Evolutionary conservation across 805 yeast genomes (phyloP), one percentile per base, ranked within the genome.

Genomic region (Saccharomycopsis fermentans): DNA sequence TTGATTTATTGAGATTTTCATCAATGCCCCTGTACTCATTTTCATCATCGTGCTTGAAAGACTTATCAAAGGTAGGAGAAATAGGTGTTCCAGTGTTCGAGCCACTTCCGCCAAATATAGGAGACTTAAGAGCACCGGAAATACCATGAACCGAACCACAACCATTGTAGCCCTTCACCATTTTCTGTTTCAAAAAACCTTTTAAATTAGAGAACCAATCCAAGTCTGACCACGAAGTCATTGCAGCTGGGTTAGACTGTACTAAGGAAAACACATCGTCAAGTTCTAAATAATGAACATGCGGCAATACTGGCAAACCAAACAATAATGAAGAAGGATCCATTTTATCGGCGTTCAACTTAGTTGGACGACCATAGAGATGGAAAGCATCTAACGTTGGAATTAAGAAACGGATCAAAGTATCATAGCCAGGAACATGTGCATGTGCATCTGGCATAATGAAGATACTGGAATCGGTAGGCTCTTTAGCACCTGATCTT

Each of bases 391-490:
- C 95, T 64, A 87, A 73, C 14, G 86, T 70, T 6, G 94, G 96
- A 34, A 89, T 78, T 62, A 87, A 73, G 67, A 86, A 87, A 63
- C 96, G 76, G 58, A 89, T 85, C 73, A 89, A 77, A n/a, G 92
- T 89, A 70, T 89, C 96, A 64, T 81, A 83, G 24, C 91, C 91
- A 4, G 82, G 82, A 19, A 90, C 95, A 8, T 92, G 87, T 6
- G 91, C 88, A 66, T 87, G 96, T 58, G 79, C 75, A 60, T 83
- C 87, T 11, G 96, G 96, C 94, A 90, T 87, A 66, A 89, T 70
- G 68, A 88, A 89, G 55, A 89, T 79, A 3, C 83, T 76, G 19
- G 84, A 80, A 57, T 80, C 83, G 12, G 83, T 78, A 0, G 72
- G 69, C 17, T 77, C 78, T 40, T 76, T 73, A 59, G 75, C 74